These are phyloP conservation scores for Lasiosphaeria hispida DNA, from an alignment of 495 filamentous ascomycete species.

Conservation along the genomic window DNA sequence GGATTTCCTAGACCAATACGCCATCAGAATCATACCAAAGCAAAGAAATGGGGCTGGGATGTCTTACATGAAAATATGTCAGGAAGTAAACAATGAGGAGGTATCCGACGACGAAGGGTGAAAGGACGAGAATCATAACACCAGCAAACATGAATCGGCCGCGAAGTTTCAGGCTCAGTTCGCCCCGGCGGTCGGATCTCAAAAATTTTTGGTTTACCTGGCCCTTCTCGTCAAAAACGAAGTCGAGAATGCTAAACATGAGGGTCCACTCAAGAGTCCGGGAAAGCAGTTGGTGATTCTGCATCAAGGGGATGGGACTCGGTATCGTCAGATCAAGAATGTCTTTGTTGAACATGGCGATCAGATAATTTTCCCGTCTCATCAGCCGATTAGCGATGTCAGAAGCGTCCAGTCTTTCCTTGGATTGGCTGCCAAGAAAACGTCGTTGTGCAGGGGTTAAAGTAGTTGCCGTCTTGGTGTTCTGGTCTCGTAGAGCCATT, in stretches of 20 bases:
- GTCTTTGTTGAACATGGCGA: conserved; percentile 95
- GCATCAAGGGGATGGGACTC: conserved; percentile 72
- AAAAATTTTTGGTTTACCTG: conserved; percentile 82
- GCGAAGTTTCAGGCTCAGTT: conserved; percentile 71
- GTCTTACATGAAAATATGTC: conserved; percentile 77
- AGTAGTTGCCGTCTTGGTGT: conserved; percentile 73
- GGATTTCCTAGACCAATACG: conserved; percentile 65
- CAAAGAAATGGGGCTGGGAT: neutral
- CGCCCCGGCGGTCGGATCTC: conserved; percentile 72
- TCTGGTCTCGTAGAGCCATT: conserved; percentile 83
- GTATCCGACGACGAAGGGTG: conserved; percentile 80
- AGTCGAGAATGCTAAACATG: conserved; percentile 84
- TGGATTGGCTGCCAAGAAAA: conserved; percentile 80
- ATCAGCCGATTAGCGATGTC: conserved; percentile 97
- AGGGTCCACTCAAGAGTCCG: conserved; percentile 84
- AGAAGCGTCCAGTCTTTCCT: conserved; percentile 92
- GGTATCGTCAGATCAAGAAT: conserved; percentile 76
- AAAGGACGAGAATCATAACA: conserved; percentile 78
- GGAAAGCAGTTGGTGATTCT: conserved; percentile 75
- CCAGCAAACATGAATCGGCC: conserved; percentile 77
- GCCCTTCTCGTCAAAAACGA: conserved; percentile 83
- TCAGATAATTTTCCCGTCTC: conserved; percentile 94
- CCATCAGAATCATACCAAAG: conserved; percentile 7
- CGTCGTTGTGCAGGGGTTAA: conserved; percentile 53
- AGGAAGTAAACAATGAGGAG: conserved; percentile 86